Conservation (phyloP, 768 basidiomycete species). For the Arthromyces matolae region DNA sequence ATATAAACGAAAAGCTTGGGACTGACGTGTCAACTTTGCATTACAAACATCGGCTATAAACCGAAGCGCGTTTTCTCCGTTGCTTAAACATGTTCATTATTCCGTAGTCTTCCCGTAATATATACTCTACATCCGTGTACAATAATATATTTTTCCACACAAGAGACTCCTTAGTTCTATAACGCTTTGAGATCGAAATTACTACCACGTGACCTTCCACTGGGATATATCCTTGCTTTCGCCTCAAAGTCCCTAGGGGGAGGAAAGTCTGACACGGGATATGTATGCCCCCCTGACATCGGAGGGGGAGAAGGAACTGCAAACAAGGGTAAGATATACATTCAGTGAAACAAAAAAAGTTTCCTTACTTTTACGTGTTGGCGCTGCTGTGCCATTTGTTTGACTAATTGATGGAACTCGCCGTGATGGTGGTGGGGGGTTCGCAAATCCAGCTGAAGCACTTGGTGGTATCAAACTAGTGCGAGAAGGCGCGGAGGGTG, state of each 20-base stretch:
- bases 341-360: background rate
- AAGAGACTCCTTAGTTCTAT: slow-evolving; percentile 3
- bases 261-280: slow-evolving; percentile 76
- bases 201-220: slow-evolving; percentile 67
- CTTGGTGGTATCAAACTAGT: slow-evolving; percentile 26
- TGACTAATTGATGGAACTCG: slow-evolving; percentile 8
- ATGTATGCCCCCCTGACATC: slow-evolving; percentile 63
- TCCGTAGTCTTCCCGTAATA: slow-evolving; percentile 12
- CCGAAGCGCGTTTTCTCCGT: slow-evolving; percentile 11
- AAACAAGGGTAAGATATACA: slow-evolving; percentile 2
- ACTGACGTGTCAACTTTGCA: slow-evolving; percentile 49
- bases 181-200: slow-evolving; percentile 55
- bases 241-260: slow-evolving; percentile 63
- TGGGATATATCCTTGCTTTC: slow-evolving; percentile 52
- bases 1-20: slow-evolving; percentile 23
- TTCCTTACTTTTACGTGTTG: slow-evolving; percentile 49
- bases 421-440: slow-evolving; percentile 9
- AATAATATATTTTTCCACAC: background rate
- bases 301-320: slow-evolving; percentile 52
- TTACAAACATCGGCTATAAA: slow-evolving; percentile 17
- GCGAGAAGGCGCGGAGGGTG: slow-evolving; percentile 26
- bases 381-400: slow-evolving; percentile 27
- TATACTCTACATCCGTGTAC: background rate
- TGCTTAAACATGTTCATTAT: background rate
- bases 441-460: no score